phyloP scores from a whole-genome alignment of 495 filamentous ascomycete species.

The Paragyromitra xinjiangensis region DNA sequence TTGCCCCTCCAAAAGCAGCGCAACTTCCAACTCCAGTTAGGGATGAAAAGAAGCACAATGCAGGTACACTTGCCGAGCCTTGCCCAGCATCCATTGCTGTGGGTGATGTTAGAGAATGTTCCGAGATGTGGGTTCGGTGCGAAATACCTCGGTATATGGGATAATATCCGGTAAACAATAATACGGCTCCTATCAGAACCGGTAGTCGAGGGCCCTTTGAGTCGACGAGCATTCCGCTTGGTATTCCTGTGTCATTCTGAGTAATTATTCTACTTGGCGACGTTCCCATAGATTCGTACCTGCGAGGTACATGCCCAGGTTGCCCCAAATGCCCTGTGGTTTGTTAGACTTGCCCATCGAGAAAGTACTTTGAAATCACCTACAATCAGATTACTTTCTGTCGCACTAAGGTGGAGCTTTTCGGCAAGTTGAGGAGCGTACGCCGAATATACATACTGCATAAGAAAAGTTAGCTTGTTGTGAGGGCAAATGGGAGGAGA shows the following conservation, averaged over 20 bases:
- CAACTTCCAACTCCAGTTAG: conserved; percentile 88
- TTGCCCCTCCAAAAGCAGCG: conserved; percentile 81
- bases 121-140: conserved; percentile 37
- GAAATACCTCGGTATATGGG: conserved; percentile 70
- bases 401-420: conserved; percentile 83
- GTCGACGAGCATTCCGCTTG: conserved; percentile 87
- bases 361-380: conserved; percentile 52
- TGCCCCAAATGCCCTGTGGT: conserved; percentile 41
- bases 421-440: conserved; percentile 96
- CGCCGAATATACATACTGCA: conserved; percentile 95
- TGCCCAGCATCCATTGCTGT: conserved; percentile 65
- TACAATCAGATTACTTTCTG: conserved; percentile 88
- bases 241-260: conserved; percentile 70
- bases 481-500: conserved; percentile 38
- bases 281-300: conserved; percentile 26
- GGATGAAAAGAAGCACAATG: conserved; percentile 82
- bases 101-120: conserved; percentile 1
- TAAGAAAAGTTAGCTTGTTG: background rate
- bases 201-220: conserved; percentile 79
- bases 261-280: background rate
- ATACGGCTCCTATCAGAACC: conserved; percentile 74
- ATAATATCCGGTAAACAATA: conserved; percentile 80
- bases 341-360: conserved; percentile 22
- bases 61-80: conserved; percentile 71
- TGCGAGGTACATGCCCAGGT: conserved; percentile 54